Base-by-base conservation (phyloP, 2,329 filamentous ascomycete species). In the Orbilia javanica region DNA sequence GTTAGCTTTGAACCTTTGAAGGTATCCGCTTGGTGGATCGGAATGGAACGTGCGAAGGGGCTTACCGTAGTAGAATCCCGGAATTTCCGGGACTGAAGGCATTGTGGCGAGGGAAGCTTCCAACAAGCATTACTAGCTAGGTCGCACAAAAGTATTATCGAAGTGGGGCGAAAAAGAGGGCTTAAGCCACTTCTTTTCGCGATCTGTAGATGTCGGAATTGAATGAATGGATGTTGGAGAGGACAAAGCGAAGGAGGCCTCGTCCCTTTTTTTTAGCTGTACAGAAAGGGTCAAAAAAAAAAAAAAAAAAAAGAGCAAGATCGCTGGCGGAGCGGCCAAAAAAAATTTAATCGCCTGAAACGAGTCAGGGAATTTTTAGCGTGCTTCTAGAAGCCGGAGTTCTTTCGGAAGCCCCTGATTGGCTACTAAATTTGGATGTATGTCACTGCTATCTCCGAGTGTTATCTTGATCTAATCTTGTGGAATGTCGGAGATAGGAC, bases 1-100 rank as follows among this genome's bases (percentile, higher is more conserved):
- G 42, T 71, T 67, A 71, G 66, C 66, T 67, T 42, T 22, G 4
- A 66, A 22, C 18, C n/a, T 11, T 48, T 10, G 18, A 46, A 48
- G 10, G 52, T n/a, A 60, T 42, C 53, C 55, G 50, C 39, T 4
- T 11, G 22, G 46, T 50, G 22, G 20, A 50, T 39, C 25, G 48
- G 18, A 31, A 42, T 22, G 11, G 34, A 60, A 57, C 22, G 46
- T 15, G 57, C n/a, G n/a, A 34, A 18, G 18, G n/a, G 31, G 55
- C 72, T 46, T 66, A 77, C 73, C 73, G 73, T 77, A 77, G 73
- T 77, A 77, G 73, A 77, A 77, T 67, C 73, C 73, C 73, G 73
- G 73, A 77, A 77, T 77, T 66, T 77, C 73, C 73, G 73, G 73
- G 73, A 77, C 52, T 60, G 70, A 63, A 52, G 31, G 73, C 73